Evolutionary conservation across 352 stramenopile species (phyloP).

Genomic region (Phytophthora pseudosyringae): DNA sequence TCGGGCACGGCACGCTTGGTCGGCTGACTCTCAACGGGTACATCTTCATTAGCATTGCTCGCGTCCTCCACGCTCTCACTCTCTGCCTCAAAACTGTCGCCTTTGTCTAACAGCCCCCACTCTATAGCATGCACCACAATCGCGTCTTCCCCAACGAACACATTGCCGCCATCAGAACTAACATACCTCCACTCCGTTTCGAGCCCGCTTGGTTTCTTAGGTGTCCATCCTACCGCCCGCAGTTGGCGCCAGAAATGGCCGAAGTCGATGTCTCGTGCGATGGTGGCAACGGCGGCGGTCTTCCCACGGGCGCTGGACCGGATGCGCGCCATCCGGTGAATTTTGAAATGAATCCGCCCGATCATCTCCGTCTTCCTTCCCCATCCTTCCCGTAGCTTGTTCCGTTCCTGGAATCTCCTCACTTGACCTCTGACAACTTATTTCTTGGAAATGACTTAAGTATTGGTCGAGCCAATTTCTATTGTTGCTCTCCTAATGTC

Average conservation of each 20-base stretch:
- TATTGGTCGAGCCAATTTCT: no score
- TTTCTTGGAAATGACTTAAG: no score
- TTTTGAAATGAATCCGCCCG: neutral
- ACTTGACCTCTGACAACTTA: no score
- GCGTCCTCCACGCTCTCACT: neutral
- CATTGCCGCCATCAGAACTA: neutral
- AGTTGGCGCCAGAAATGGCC: neutral
- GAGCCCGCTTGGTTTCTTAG: neutral
- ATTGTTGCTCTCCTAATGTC: no score
- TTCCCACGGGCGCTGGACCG: neutral
- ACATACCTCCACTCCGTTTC: neutral
- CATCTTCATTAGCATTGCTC: neutral
- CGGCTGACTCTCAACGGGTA: no score
- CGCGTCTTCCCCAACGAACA: neutral
- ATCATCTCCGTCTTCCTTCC: no score
- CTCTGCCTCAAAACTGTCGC: no score
- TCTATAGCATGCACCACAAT: neutral
- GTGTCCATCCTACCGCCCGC: neutral
- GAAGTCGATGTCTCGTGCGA: neutral
- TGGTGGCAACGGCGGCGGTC: neutral
- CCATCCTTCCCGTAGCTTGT: no score
- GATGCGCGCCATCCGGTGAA: neutral
- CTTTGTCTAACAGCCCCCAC: neutral
- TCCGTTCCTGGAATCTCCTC: no score
- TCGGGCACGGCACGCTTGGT: no score